Percentiles rank a stretch among this genome's conserved stretches.
These are phyloP conservation scores for Mucor velutinosus DNA, from an alignment of 371 early-diverging fungal species.

Conservation along the genomic window DNA sequence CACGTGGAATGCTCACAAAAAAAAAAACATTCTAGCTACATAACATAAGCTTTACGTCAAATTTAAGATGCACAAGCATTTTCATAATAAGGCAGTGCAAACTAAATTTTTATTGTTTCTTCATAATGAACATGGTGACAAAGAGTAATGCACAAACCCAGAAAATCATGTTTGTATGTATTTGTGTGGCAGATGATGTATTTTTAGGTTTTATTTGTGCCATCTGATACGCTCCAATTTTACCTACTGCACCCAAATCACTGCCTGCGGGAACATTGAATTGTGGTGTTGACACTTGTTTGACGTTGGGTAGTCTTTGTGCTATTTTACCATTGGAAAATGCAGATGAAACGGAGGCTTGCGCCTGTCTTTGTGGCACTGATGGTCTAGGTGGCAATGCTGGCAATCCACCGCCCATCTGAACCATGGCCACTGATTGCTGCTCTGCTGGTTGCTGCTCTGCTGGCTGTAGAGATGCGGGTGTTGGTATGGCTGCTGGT, in stretches of 20 bases:
- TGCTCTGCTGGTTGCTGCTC: background rate
- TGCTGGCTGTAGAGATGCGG: background rate
- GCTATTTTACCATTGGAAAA: background rate
- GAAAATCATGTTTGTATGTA: background rate
- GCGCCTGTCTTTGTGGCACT: background rate
- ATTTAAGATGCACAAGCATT: background rate
- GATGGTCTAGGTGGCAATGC: constrained; percentile 11
- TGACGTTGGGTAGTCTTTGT: constrained; percentile 4
- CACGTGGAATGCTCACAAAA: background rate
- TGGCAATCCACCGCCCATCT: constrained; percentile 17
- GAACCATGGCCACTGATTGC: background rate
- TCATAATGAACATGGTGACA: background rate
- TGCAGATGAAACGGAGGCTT: background rate
- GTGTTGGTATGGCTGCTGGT: background rate
- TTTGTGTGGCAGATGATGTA: background rate
- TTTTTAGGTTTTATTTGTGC: constrained; percentile 3
- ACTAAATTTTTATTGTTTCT: background rate
- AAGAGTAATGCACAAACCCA: constrained; percentile 9
- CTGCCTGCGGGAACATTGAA: constrained; percentile 14
- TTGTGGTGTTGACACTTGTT: background rate
- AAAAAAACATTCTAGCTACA: background rate
- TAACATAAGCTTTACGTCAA: background rate
- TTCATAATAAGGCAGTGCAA: background rate
- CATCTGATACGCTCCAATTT: constrained; percentile 20
- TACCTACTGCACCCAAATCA: constrained; percentile 19